These are phyloP conservation scores for Fusarium beomiforme DNA, from an alignment of 2,329 filamentous ascomycete genomes.

Conservation along the genomic window DNA sequence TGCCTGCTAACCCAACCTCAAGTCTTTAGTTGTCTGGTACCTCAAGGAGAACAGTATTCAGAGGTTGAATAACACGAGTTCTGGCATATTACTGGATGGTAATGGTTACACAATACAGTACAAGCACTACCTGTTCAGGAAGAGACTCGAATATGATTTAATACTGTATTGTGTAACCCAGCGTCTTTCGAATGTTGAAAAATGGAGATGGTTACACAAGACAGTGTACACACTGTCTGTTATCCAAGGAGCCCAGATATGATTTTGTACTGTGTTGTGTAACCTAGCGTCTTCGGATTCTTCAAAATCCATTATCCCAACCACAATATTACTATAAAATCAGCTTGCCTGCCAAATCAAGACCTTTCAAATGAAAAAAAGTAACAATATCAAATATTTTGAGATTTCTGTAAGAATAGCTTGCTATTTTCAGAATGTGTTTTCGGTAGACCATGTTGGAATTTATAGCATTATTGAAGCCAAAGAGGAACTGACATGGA, in stretches of 20 bases:
- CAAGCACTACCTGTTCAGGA: not conserved
- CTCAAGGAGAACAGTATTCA: too few species aligned
- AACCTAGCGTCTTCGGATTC: not conserved
- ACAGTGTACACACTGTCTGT: not conserved
- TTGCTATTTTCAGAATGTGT: not conserved
- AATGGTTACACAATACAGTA: not conserved
- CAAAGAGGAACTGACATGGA: not conserved
- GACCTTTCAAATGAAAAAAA: not conserved
- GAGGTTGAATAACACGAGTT: too few species aligned
- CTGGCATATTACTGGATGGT: too few species aligned
- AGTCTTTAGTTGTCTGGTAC: too few species aligned
- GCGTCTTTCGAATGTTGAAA: not conserved
- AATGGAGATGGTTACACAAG: not conserved
- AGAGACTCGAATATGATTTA: rapidly evolving
- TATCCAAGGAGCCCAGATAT: not conserved
- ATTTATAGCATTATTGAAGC: not conserved
- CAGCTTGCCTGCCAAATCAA: too few species aligned
- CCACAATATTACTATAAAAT: not conserved
- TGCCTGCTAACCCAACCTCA: too few species aligned
- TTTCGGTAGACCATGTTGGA: not conserved
- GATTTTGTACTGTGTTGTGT: not conserved
- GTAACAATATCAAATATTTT: not conserved
- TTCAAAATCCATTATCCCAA: too few species aligned
- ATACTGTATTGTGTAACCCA: not conserved
- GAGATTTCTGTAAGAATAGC: not conserved